phyloP scores from a whole-genome alignment of 2,329 filamentous ascomycete genomes.

The Podosphaera fusca region DNA sequence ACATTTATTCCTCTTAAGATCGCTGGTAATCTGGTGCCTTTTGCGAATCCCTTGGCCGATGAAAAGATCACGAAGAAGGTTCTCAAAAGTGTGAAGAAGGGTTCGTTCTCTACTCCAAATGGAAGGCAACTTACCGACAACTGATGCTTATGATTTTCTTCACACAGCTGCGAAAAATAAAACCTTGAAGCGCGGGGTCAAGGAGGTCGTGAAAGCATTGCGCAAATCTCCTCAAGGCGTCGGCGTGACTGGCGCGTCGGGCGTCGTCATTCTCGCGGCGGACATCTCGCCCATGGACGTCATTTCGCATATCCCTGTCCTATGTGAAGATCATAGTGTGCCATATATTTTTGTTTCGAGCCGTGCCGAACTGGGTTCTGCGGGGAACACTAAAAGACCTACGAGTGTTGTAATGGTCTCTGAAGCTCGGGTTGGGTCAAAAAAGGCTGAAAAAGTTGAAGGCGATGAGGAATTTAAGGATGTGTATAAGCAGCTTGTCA shows the following conservation, averaged over 20 bases:
- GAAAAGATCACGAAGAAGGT: slow-evolving; percentile 52
- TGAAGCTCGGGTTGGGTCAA: slow-evolving; percentile 25
- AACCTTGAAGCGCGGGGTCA: slow-evolving; percentile 90
- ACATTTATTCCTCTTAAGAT: slow-evolving; percentile 19
- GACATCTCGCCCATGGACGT: slow-evolving; percentile 98
- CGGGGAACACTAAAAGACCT: slow-evolving; percentile 83
- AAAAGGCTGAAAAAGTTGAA: slow-evolving; percentile 20
- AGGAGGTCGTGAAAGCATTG: slow-evolving; percentile 95
- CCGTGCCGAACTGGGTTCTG: slow-evolving; percentile 79
- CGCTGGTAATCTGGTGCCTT: slow-evolving; percentile 49
- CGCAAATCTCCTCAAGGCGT: slow-evolving; percentile 64
- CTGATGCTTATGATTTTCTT: neutral
- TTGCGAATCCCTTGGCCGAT: slow-evolving; percentile 59
- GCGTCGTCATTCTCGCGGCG: slow-evolving; percentile 76
- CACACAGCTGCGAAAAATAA: slow-evolving; percentile 76
- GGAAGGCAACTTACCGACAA: slow-evolving; percentile 2
- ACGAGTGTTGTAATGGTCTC: slow-evolving; percentile 88
- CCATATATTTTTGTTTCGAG: slow-evolving; percentile 90
- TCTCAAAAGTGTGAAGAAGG: slow-evolving; percentile 39
- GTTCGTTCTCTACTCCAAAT: slow-evolving; percentile 13
- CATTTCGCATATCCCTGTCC: slow-evolving; percentile 89
- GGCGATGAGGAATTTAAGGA: slow-evolving; percentile 37
- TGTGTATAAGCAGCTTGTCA: slow-evolving; percentile 39
- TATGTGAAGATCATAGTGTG: slow-evolving; percentile 94
- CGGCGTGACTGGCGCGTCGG: slow-evolving; percentile 38